Percentiles rank a stretch among this genome's conserved stretches.
Evolutionary conservation across 495 filamentous ascomycete genomes (phyloP).

Genomic region (Lentithecium fluviatile): DNA sequence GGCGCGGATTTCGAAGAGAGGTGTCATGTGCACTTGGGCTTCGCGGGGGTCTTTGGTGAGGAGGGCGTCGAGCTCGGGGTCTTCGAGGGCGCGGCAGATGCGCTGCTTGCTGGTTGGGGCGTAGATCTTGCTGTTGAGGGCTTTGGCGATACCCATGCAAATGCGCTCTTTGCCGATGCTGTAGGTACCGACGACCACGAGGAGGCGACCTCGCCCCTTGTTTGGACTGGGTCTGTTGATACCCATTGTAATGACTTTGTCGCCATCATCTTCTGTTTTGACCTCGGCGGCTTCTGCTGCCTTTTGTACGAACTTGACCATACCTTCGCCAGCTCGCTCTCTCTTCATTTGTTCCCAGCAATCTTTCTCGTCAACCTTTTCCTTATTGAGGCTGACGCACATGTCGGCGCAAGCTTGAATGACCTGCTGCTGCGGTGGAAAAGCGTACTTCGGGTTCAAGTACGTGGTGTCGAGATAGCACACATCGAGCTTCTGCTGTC

Average conservation of each 20-base stretch:
- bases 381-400: constrained; percentile 68
- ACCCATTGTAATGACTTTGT: constrained; percentile 39
- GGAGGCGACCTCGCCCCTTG: constrained; percentile 60
- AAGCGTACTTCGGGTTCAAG: constrained; percentile 90
- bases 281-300: constrained; percentile 37
- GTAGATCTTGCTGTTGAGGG: constrained; percentile 86
- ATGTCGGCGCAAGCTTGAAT: constrained; percentile 86
- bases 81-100: constrained; percentile 82
- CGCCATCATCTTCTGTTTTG: constrained; percentile 37
- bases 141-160: constrained; percentile 85
- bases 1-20: constrained; percentile 82
- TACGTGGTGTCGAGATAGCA: constrained; percentile 99
- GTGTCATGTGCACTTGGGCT: constrained; percentile 97
- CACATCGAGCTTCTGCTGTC: constrained; percentile 83
- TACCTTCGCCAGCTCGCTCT: constrained; percentile 52
- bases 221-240: constrained; percentile 23
- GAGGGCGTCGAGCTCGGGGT: constrained; percentile 70
- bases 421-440: constrained; percentile 84
- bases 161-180: constrained; percentile 97
- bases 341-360: constrained; percentile 53
- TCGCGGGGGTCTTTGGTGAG: constrained; percentile 77
- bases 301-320: constrained; percentile 62
- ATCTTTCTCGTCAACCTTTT: constrained; percentile 52
- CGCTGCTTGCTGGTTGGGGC: constrained; percentile 76
- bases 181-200: constrained; percentile 95